These are phyloP conservation scores for Sodiomyces alkalinus DNA, from an alignment of 2,329 filamentous ascomycete genomes.

Conservation along the genomic window DNA sequence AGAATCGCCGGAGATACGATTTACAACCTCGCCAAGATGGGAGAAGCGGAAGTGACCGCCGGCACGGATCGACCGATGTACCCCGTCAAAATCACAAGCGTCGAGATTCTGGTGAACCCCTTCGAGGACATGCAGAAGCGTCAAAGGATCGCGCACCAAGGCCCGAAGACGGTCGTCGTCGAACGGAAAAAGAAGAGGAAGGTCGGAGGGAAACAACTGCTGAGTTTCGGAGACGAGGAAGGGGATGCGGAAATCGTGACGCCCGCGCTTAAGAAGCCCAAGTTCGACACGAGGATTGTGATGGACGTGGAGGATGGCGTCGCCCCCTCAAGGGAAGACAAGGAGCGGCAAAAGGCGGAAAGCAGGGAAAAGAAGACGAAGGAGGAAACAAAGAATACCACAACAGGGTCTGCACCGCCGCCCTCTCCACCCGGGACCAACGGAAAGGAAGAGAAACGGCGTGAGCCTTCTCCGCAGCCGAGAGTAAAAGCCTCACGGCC, in stretches of 20 bases:
- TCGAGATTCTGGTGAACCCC: constrained; percentile 68
- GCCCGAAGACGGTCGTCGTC: constrained; percentile 25
- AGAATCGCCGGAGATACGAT: constrained; percentile 86
- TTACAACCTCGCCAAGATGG: constrained; percentile 90
- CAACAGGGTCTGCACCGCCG: neutral
- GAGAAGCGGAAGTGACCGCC: constrained; percentile 67
- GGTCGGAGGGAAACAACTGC: constrained; percentile 58
- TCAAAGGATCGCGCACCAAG: constrained; percentile 37
- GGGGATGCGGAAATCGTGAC: constrained; percentile 34
- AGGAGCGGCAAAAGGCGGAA: constrained; percentile 14
- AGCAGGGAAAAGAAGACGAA: constrained; percentile 13
- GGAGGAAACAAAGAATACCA: constrained; percentile 12
- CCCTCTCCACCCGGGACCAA: neutral
- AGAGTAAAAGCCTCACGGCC: constrained; percentile 10
- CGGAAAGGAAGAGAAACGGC: neutral
- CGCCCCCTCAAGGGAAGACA: constrained; percentile 10
- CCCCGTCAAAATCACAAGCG: constrained; percentile 58
- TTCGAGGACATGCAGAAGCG: constrained; percentile 70
- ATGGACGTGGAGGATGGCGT: constrained; percentile 36
- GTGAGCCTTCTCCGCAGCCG: constrained; percentile 4
- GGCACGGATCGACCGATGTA: constrained; percentile 74
- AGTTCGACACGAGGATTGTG: constrained; percentile 65
- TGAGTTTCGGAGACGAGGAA: constrained; percentile 66
- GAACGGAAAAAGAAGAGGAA: constrained; percentile 52
- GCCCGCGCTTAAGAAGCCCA: constrained; percentile 56